A percentile compares a stretch with the other conserved stretches of the same genome.
Conservation (phyloP, 495 filamentous ascomycete genomes). For the Podospora pseudopauciseta region DNA sequence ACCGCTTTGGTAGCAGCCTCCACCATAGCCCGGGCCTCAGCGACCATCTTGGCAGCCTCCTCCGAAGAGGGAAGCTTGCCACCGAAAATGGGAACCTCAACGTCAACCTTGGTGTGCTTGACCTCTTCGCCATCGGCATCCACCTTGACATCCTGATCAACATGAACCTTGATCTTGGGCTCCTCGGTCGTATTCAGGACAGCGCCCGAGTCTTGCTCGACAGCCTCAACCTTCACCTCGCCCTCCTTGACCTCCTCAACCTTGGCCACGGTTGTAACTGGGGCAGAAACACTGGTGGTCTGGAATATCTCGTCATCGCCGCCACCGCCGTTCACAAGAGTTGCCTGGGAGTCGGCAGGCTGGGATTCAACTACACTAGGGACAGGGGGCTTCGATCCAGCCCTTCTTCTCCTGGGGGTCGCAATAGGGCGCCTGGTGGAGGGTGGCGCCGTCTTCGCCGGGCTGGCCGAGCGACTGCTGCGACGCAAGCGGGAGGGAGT, state of each 20-base stretch:
- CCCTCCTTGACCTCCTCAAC: conserved; percentile 32
- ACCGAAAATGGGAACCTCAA: conserved; percentile 61
- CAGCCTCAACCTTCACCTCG: conserved; percentile 38
- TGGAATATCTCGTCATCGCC: conserved; percentile 32
- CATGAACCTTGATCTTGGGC: conserved; percentile 62
- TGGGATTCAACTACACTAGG: conserved; percentile 19
- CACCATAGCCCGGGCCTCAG: conserved; percentile 85
- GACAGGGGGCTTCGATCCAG: conserved; percentile 48
- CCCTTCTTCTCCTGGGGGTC: conserved; percentile 68
- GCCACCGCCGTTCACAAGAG: conserved; percentile 37
- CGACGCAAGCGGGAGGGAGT: conserved; percentile 44
- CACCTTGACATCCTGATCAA: conserved; percentile 64
- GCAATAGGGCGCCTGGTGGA: conserved; percentile 46
- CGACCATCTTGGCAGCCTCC: conserved; percentile 75
- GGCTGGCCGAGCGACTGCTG: conserved; percentile 51
- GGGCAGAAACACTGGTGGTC: conserved; percentile 21
- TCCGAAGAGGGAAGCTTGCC: conserved; percentile 65
- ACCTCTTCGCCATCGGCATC: conserved; percentile 61
- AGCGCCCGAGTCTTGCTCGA: conserved; percentile 40
- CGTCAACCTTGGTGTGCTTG: conserved; percentile 70
- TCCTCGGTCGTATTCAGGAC: conserved; percentile 49
- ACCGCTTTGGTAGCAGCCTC: conserved; percentile 64
- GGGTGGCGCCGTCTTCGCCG: conserved; percentile 42
- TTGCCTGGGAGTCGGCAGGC: conserved; percentile 30
- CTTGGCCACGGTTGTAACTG: conserved; percentile 30